Conservation (phyloP, 768 basidiomycete species). For the Lentinula sp. region DNA sequence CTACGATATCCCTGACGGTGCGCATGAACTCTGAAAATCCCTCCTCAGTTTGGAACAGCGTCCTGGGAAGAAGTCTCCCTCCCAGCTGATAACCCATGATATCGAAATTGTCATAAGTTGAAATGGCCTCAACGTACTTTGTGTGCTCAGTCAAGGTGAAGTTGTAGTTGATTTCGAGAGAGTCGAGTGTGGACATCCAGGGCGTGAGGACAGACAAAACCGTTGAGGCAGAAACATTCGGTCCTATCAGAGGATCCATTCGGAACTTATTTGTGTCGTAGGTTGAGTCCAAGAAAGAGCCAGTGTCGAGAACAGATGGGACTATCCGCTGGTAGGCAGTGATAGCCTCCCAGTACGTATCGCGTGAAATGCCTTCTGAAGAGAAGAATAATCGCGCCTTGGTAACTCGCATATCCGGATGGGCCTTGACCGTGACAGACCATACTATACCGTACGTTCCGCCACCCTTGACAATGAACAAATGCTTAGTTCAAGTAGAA, state of each 20-base stretch:
- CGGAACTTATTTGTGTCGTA: not conserved
- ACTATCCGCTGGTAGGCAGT: conserved; percentile 1
- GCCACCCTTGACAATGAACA: not conserved
- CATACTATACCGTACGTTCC: conserved; percentile 6
- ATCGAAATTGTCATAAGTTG: not conserved
- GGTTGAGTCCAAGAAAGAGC: not conserved
- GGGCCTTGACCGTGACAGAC: conserved; percentile 3
- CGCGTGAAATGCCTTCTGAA: not conserved
- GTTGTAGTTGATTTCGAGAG: conserved; percentile 12
- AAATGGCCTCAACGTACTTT: not conserved
- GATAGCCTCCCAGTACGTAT: conserved; percentile 7
- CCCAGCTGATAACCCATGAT: not conserved
- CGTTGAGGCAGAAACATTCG: not conserved
- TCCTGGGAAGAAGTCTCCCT: conserved; percentile 1
- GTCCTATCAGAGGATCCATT: not conserved
- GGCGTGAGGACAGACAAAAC: not conserved
- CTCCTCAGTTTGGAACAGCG: not conserved
- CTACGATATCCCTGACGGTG: not conserved
- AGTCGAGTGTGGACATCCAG: not conserved
- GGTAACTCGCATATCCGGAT: conserved; percentile 4
- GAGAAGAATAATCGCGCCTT: not conserved
- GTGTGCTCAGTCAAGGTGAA: not conserved
- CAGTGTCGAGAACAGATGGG: not conserved
- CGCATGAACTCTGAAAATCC: not conserved
- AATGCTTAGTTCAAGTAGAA: not conserved